A percentile compares a stretch with the other conserved stretches of the same genome.
Evolutionary conservation across 441 rosid species (phyloP).

Genomic region (Populus hybrid): DNA sequence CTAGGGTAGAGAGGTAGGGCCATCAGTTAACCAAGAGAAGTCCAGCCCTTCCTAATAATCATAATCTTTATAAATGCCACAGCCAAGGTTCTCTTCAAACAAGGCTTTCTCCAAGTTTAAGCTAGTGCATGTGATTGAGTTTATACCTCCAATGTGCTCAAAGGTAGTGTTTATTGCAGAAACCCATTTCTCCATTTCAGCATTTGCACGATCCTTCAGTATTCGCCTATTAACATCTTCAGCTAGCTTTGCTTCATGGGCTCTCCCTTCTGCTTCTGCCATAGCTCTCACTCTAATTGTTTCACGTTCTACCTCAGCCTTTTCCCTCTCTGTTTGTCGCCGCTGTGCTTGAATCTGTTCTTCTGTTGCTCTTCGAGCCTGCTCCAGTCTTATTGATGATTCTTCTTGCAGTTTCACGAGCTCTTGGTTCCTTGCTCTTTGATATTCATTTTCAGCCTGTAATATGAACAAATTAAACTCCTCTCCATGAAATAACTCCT

Average conservation of each 20-base stretch:
- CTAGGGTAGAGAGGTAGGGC: neutral
- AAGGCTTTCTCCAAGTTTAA: neutral
- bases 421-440: constrained; percentile 87
- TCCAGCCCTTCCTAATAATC: neutral
- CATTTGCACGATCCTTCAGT: constrained; percentile 89
- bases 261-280: constrained; percentile 99
- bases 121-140: constrained; percentile 6
- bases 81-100: neutral
- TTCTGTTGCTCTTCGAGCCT: constrained; percentile 91
- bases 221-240: constrained; percentile 94
- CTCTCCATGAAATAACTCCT: constrained; percentile 9
- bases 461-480: constrained; percentile 22
- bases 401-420: constrained; percentile 95
- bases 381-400: constrained; percentile 86
- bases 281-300: constrained; percentile 87
- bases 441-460: constrained; percentile 88
- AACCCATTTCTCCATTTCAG: constrained; percentile 97
- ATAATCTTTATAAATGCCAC: neutral
- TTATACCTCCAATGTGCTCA: constrained; percentile 91
- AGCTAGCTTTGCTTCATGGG: constrained; percentile 92
- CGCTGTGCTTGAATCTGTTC: constrained; percentile 95
- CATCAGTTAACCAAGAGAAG: neutral
- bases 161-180: constrained; percentile 96
- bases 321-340: constrained; percentile 92
- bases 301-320: constrained; percentile 97